Evolutionary conservation across 345 rosid genomes (phyloP), one percentile per base, ranked within the genome.

Genomic region (Leavenworthia alabamica): DNA sequence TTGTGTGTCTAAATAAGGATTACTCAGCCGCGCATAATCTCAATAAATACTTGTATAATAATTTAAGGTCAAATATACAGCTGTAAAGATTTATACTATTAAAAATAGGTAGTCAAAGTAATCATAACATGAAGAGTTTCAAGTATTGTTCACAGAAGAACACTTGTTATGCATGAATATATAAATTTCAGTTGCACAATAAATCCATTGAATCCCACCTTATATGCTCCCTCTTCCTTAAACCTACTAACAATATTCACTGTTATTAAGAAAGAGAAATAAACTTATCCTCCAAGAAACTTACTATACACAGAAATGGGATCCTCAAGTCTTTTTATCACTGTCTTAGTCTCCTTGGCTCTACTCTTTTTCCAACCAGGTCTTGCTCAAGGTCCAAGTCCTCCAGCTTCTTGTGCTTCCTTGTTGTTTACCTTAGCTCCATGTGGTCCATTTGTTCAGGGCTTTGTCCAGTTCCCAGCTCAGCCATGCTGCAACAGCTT

Each of bases 401-500:
- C 79, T 35, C 62, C 78, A 8, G 63, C 47, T 37, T 67, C 84
- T 8, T 90, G 97, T 74, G 68, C 75, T n/a, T 70, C 92, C 1
- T 52, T 59, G 19, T 66, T 88, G 45, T 64, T 86, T 7, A 56
- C 79, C 3, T 60, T 91, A 27, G 64, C 78, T 52, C 82, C 90
- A 2, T 91, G 96, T 57, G 84, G 82, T 12, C 83, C 96, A 1
- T 91, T 77, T 33, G 86, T 84, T 40, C 90, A 83, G 27, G 96
- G 90, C 50, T 41, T 53, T 1, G 73, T 68, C 59, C 86, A 11
- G 45, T 31, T 68, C n/a, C 98, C 92, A 0, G 56, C 72, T 10
- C 71, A 70, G 55, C 52, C 80, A 8, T 90, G 97, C 79, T 84
- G 97, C 28, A 59, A 73, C 68, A 83, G 68, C 76, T 82, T 90